phyloP scores from a whole-genome alignment of 2,329 filamentous ascomycete genomes.

The Monilinia aucupariae region DNA sequence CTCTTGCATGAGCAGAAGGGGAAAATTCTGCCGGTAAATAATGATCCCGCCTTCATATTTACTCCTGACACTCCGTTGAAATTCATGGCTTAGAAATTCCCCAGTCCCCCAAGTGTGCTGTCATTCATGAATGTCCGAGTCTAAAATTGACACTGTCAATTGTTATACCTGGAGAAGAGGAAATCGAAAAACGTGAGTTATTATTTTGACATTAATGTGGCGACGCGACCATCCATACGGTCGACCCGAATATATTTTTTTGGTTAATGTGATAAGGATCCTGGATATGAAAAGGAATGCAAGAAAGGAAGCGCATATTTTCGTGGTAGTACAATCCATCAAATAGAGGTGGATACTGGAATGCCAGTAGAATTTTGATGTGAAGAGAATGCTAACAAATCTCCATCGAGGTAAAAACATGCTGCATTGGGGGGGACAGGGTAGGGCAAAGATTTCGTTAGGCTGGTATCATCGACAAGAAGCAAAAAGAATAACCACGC shows the following conservation, averaged over 20 bases:
- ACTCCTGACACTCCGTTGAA: conserved; percentile 12
- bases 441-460: conserved; percentile 22
- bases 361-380: conserved; percentile 4
- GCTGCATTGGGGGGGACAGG: not conserved
- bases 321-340: conserved; percentile 16
- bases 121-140: not conserved
- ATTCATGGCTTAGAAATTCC: not conserved
- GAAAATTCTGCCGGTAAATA: conserved; percentile 4
- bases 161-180: not conserved
- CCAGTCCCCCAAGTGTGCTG: not conserved
- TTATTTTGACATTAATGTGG: conserved; percentile 18
- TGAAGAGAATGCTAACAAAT: not conserved
- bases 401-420: not conserved
- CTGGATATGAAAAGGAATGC: conserved; percentile 7
- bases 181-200: conserved; percentile 14
- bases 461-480: conserved; percentile 26
- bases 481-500: conserved; percentile 17
- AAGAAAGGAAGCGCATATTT: conserved; percentile 12
- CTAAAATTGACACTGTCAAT: not conserved
- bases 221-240: conserved; percentile 16
- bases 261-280: not conserved
- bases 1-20: conserved; percentile 13
- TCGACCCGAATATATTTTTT: conserved; percentile 10
- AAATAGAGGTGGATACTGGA: conserved; percentile 1
- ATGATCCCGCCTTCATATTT: not conserved